Base-by-base conservation (phyloP, 306 rosid species). In the Cajanus cajan region DNA sequence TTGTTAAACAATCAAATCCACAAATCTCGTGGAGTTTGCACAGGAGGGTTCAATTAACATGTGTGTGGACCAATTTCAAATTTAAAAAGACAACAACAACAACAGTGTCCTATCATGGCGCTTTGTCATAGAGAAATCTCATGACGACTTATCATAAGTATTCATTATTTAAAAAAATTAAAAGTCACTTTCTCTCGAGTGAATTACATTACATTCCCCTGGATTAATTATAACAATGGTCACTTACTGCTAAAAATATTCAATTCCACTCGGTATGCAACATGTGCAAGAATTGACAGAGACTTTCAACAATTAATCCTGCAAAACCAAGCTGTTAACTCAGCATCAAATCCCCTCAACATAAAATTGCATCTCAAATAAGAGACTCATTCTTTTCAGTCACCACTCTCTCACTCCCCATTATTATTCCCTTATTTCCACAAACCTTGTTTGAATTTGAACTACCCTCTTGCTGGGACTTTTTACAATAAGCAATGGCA, bases 401-500 rank as follows among this genome's bases (percentile, higher is more conserved):
- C 9, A 37, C 41, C 8, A 7, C 68, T 34, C 4, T 63, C 45
- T 7, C 45, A 34, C 45, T 33, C 22, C 18, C 68, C 41, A 21
- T 28, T 5, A n/a, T 16, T 12, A 4, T n/a, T 50, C 81, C 87
- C 50, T 79, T 80, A 73, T 83, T 74, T 72, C 71, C 77, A 66
- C 69, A 71, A 67, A 72, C 61, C n/a, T 28, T 28, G 31, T 3
- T 28, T 28, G 31, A 28, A 28, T 57, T 71, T 13, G 88, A 71
- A 65, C 71, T 4, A 34, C 48, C 41, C 24, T 37, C 19, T 75
- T 72, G 81, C 41, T 79, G 91, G 12, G 91, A 88, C 81, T 76
- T 85, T 73, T 88, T 92, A 39, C 96, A 90, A 73, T 90, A 82
- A n/a, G 94, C 96, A 18, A 92, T 92, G 8, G 96, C 97, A 66